Percentiles rank a stretch among this genome's conserved stretches.
phyloP scores from a whole-genome alignment of 2,329 filamentous ascomycete genomes.

The Xylaria sp. region DNA sequence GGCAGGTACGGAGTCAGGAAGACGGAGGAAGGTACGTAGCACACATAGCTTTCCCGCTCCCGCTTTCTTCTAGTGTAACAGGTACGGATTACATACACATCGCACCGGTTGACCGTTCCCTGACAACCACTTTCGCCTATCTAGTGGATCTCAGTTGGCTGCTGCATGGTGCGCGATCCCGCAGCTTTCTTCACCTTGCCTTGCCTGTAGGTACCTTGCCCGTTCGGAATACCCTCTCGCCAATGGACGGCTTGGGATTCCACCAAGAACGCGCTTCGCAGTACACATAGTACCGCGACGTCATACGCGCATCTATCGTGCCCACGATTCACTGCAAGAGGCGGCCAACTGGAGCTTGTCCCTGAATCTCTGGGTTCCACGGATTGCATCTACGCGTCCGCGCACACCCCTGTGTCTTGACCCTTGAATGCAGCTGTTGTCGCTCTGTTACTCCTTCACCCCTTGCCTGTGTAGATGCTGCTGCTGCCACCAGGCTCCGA shows the following conservation, averaged over 20 bases:
- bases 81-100: too few relatives aligned
- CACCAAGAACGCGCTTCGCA: background rate
- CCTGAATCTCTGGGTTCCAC: background rate
- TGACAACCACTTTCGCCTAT: slow-evolving; percentile 1
- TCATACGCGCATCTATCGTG: background rate
- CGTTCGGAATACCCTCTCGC: background rate
- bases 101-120: background rate
- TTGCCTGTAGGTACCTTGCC: too few relatives aligned
- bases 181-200: background rate
- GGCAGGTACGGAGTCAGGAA: too few relatives aligned
- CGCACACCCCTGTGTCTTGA: slow-evolving; percentile 9
- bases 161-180: background rate
- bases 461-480: slow-evolving; percentile 1
- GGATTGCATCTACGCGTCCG: background rate
- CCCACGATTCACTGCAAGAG: background rate
- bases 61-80: background rate
- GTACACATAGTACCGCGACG: background rate
- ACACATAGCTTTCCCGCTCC: background rate
- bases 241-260: background rate
- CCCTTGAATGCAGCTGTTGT: slow-evolving; percentile 6
- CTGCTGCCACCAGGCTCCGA: slow-evolving; percentile 10
- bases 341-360: background rate
- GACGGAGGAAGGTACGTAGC: background rate
- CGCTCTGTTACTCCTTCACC: background rate
- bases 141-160: background rate